Evolutionary conservation across 1,284 basidiomycete species (phyloP), one percentile per base, ranked within the genome.

Genomic region (Mycosarcoma maydis): DNA sequence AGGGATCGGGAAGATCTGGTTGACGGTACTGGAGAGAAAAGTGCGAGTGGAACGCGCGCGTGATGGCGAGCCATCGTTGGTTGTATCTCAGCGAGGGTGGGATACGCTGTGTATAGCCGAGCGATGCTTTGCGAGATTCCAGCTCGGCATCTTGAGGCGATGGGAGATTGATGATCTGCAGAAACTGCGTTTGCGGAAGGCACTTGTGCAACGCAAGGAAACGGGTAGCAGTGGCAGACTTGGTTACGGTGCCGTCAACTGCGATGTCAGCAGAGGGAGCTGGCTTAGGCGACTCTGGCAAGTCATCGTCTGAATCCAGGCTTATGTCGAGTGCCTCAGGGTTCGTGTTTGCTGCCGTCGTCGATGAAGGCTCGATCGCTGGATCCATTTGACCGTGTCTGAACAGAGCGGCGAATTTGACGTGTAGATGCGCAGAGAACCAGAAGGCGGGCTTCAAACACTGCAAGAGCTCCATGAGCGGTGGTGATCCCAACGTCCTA

Each of bases 121-220:
- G 29, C 5, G 50, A 58, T 0, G 44, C 16, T 47, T 57, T 60
- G 38, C 57, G 53, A 3, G 52, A 26, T 41, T 56, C 53, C 5
- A 69, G 50, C 5, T 54, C 32, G n/a, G 27, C 36, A 41, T 73
- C 73, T n/a, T 37, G 37, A 1, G 69, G 67, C 3, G 67, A 40
- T 1, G 58, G 36, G 7, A 70, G 26, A 40, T 76, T 61, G 41
- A 76, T 55, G 60, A 70, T 62, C 32, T 73, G 67, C 5, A 98
- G 86, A 79, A 93, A 96, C 45, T 91, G 87, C 43, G 90, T 87
- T 10, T 85, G 86, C 0, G 90, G 89, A 1, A 94, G 86, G 75
- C 94, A 97, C 82, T 98, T 98, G 84, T 96, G 93, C 4, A 98
- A 84, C 1, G 95, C 94, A 11, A 98, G 83, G 82, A 98, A 98